phyloP scores from a whole-genome alignment of 2,329 filamentous ascomycete genomes.

The Pseudopyrenochaeta lycopersici region DNA sequence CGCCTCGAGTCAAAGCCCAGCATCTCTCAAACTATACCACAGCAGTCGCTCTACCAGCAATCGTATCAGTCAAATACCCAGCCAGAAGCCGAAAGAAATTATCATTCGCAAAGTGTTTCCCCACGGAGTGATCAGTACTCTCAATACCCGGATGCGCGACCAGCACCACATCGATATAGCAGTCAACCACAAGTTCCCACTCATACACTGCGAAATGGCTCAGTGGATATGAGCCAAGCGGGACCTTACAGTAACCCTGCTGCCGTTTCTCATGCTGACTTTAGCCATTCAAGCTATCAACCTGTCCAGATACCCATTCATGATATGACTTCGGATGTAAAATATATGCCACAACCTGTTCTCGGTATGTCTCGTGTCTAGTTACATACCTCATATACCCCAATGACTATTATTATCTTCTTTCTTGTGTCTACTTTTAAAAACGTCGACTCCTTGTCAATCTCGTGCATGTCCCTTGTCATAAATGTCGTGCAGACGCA shows the following conservation, averaged over 20 bases:
- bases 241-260: conserved; percentile 30
- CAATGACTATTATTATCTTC: conserved; percentile 42
- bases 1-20: conserved; percentile 27
- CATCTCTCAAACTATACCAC: conserved; percentile 28
- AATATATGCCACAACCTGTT: conserved; percentile 49
- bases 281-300: conserved; percentile 39
- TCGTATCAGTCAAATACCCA: conserved; percentile 26
- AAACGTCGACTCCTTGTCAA: conserved; percentile 5
- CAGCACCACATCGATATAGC: conserved; percentile 31
- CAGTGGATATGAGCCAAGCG: conserved; percentile 31
- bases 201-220: conserved; percentile 25
- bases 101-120: conserved; percentile 31
- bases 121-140: conserved; percentile 33
- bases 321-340: conserved; percentile 47
- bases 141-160: conserved; percentile 29
- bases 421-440: conserved; percentile 20
- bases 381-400: conserved; percentile 43
- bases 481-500: background rate
- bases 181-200: conserved; percentile 31
- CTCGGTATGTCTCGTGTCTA: conserved; percentile 53
- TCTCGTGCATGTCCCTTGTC: conserved; percentile 16
- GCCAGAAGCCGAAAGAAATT: conserved; percentile 32
- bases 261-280: conserved; percentile 36
- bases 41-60: conserved; percentile 36
- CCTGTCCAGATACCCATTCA: conserved; percentile 47